Evolutionary conservation across 2,329 filamentous ascomycete genomes (phyloP).

Genomic region (Aotearoamyces nothofagi): DNA sequence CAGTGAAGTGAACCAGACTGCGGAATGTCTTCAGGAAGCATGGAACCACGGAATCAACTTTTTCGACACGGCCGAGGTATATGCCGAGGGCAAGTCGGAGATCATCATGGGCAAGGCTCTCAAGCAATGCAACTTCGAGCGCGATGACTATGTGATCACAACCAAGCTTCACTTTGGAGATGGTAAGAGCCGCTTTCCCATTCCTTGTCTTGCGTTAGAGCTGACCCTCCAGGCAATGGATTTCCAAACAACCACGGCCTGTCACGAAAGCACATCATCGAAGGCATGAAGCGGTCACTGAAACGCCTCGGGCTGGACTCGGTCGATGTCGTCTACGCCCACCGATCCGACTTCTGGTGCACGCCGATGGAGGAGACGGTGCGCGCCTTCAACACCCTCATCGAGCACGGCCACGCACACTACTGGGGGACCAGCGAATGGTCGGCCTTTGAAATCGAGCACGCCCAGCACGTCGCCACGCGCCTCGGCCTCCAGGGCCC

Average conservation of each 20-base stretch:
- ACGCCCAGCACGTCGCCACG: slow-evolving; percentile 29
- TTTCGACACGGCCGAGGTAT: slow-evolving; percentile 42
- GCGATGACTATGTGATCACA: slow-evolving; percentile 43
- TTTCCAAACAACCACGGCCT: slow-evolving; percentile 47
- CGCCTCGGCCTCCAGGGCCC: slow-evolving; percentile 42
- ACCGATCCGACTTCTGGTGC: slow-evolving; percentile 35
- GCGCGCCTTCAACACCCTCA: slow-evolving; percentile 52
- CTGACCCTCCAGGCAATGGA: no score
- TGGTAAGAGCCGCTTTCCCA: slow-evolving; percentile 17
- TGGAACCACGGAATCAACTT: slow-evolving; percentile 44
- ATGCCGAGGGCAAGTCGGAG: slow-evolving; percentile 29
- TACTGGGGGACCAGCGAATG: slow-evolving; percentile 56
- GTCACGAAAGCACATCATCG: slow-evolving; percentile 42
- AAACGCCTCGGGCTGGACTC: slow-evolving; percentile 33
- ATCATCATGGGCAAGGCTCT: slow-evolving; percentile 41
- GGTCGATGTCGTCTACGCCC: slow-evolving; percentile 48
- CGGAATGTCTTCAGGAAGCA: slow-evolving; percentile 32
- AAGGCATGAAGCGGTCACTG: slow-evolving; percentile 38
- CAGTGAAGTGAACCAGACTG: slow-evolving; percentile 20
- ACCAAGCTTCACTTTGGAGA: slow-evolving; percentile 42
- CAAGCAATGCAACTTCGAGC: slow-evolving; percentile 42
- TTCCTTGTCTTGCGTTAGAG: no score
- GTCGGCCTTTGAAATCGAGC: slow-evolving; percentile 35
- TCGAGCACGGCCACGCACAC: slow-evolving; percentile 47
- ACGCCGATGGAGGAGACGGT: slow-evolving; percentile 51